Evolutionary conservation across 257 asterid genomes (phyloP).

Genomic region (Lycium barbarum): DNA sequence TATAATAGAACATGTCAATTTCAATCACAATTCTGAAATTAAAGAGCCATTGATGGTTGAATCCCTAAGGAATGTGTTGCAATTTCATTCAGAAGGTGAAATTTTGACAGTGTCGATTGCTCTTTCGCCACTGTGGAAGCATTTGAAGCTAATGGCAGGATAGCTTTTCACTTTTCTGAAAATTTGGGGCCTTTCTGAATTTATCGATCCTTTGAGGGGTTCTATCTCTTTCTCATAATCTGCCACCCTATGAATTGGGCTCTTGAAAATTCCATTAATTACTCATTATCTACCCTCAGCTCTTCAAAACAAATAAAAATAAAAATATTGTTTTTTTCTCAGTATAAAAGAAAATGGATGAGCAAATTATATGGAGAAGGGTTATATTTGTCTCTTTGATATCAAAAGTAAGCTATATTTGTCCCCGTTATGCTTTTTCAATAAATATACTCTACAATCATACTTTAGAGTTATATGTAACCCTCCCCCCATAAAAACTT

Average conservation of each 20-base stretch:
- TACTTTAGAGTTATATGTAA: no score
- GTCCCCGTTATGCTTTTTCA: no score
- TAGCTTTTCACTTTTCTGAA: slow-evolving; percentile 9
- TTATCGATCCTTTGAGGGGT: slow-evolving; percentile 16
- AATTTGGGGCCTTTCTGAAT: slow-evolving; percentile 11
- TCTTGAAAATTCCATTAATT: slow-evolving; percentile 15
- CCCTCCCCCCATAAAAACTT: no score
- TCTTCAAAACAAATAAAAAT: background rate
- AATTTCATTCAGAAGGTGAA: slow-evolving; percentile 3
- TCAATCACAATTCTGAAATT: no score
- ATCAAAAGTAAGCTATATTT: no score
- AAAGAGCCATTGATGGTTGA: no score
- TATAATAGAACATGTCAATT: no score
- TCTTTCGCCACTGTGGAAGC: slow-evolving; percentile 13
- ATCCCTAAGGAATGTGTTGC: background rate
- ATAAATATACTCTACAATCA: no score
- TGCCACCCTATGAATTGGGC: slow-evolving; percentile 23
- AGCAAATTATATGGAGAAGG: no score
- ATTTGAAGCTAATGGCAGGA: background rate
- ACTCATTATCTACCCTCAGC: slow-evolving; percentile 6
- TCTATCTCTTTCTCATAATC: slow-evolving; percentile 13
- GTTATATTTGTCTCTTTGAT: no score
- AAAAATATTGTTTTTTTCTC: no score
- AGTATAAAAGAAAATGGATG: no score
- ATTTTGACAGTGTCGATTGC: slow-evolving; percentile 13